Base-by-base conservation (phyloP, 1,284 basidiomycete genomes). In the Pterulicium gracile region DNA sequence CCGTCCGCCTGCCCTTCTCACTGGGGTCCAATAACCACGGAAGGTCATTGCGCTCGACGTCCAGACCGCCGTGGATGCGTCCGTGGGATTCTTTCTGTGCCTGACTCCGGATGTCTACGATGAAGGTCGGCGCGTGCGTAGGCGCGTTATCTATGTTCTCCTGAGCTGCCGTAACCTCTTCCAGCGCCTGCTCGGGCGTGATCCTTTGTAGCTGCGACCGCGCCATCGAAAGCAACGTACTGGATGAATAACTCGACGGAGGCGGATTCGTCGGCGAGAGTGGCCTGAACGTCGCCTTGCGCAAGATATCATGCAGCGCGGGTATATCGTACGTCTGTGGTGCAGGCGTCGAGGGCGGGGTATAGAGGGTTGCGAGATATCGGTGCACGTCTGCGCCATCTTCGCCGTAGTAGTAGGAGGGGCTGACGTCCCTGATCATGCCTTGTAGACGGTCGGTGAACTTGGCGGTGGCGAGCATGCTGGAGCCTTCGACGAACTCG, bases 1-100 rank as follows among this genome's bases (percentile, higher is more conserved):
- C 74, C 1, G 72, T 60, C 47, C 85, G 61, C 23, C 76, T 67
- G 13, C 70, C 64, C 4, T 70, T 65, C 50, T 64, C 70, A 45
- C 80, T 68, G 3, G 84, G 84, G 60, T 87, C 85, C 53, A 86
- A 78, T 15, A 73, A 67, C 79, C 80, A 84, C 59, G 85, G 82
- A 43, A 85, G 67, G n/a, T 75, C 72, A 55, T 81, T 83, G 17
- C 84, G 70, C 54, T 87, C 83, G 49, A 86, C 71, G 46, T 79
- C 60, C 46, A 86, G 61, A 12, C 81, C 70, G 0, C 82, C 81
- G 5, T 68, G 67, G 49, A 87, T 79, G 0, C 60, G 63, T 0
- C 84, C 84, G 35, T 72, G 67, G 23, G 58, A 56, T 7, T 65
- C 63, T 13, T 82, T 70, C 57, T 83, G 74, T 3, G 67, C 68